Evolutionary conservation across 306 rosid species (phyloP).

Genomic region (Medicago lupulina): DNA sequence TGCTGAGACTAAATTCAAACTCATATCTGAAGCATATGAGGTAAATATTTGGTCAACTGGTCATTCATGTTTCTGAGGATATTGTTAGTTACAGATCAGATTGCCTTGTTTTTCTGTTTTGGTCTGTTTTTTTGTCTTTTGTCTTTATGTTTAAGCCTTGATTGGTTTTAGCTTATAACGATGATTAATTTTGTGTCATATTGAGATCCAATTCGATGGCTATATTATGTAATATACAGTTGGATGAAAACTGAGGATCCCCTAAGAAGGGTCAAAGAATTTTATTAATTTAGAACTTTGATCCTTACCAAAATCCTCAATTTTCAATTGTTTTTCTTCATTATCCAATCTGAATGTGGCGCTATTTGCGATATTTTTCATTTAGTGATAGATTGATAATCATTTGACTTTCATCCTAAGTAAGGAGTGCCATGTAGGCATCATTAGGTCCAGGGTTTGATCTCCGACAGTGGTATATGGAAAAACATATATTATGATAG

Average conservation of each 20-base stretch:
- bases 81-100: slow-evolving; percentile 26
- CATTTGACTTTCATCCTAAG: not conserved
- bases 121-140: slow-evolving; percentile 1
- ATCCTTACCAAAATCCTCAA: not conserved
- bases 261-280: not conserved
- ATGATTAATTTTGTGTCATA: not conserved
- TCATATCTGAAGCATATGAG: slow-evolving; percentile 89
- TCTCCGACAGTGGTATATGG: not conserved
- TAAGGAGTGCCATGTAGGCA: not conserved
- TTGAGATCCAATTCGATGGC: not conserved
- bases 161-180: not conserved
- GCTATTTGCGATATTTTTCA: not conserved
- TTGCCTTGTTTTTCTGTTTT: slow-evolving; percentile 6
- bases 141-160: slow-evolving; percentile 1
- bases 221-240: not conserved
- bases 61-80: not conserved
- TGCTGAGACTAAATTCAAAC: slow-evolving; percentile 81
- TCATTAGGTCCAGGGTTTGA: not conserved
- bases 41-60: not conserved
- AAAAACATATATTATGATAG: not conserved
- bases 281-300: not conserved
- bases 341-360: not conserved
- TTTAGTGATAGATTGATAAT: not conserved
- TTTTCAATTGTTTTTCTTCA: not conserved
- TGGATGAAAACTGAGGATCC: not conserved